phyloP scores from a whole-genome alignment of 805 yeast species.

The Pichia rugopelliculosa region DNA sequence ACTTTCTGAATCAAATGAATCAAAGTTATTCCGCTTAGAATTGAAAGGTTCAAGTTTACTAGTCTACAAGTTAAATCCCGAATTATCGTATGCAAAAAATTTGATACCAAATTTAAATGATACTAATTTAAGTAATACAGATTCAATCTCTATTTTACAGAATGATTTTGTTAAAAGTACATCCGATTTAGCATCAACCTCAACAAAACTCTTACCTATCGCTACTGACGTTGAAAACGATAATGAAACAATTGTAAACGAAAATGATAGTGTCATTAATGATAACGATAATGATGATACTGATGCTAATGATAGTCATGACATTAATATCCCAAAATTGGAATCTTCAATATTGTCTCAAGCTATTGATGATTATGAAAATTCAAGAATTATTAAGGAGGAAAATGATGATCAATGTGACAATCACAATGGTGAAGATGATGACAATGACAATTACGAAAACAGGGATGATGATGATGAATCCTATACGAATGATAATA shows the following conservation, averaged over 20 bases:
- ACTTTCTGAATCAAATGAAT: constrained; percentile 28
- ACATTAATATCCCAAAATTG: not conserved
- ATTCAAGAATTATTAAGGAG: not conserved
- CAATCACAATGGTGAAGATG: not conserved
- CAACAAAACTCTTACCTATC: not conserved
- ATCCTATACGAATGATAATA: not conserved
- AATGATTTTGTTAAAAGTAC: not conserved
- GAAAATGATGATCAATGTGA: not conserved
- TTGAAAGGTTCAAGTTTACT: constrained; percentile 60
- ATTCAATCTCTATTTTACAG: not conserved
- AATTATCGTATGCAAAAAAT: constrained; percentile 21
- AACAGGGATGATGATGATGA: not conserved
- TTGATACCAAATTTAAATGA: not conserved
- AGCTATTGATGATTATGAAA: constrained; percentile 4
- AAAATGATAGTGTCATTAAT: not conserved
- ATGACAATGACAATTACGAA: not conserved
- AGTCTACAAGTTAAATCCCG: constrained; percentile 52
- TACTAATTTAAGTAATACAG: not conserved
- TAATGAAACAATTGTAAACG: not conserved
- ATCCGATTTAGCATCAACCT: not conserved
- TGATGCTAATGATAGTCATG: not conserved
- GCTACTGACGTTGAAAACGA: not conserved
- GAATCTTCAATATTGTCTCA: constrained; percentile 2
- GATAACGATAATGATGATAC: not conserved
- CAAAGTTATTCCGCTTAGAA: constrained; percentile 52